Base-by-base conservation (phyloP, 2,329 filamentous ascomycete genomes). In the Pseudocercospora eumusae region DNA sequence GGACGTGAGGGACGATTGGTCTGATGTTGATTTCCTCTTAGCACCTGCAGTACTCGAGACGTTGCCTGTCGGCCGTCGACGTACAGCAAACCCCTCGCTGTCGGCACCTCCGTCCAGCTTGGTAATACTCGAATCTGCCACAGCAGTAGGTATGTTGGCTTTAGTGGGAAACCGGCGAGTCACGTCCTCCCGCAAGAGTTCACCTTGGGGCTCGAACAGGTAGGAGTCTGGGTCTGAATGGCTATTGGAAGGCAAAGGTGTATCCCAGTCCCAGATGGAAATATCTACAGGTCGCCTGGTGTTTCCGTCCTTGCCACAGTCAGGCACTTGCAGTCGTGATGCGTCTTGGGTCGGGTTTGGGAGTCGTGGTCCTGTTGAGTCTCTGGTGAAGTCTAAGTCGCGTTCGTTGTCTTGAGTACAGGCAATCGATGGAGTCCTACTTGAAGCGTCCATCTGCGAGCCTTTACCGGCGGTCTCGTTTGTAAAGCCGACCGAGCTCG, bases 151-250 rank as follows among this genome's bases (percentile, higher is more conserved):
- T 33, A 77, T 76, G 64, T 60, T 75, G 68, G 78, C 79, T 60
- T 79, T 75, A 64, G 28, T 47, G 15, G 66, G 60, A 10, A 70
- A 58, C 5, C 63, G 56, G n/a, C 61, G 65, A 61, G 74, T 73
- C 33, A 70, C 66, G 57, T 70, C 73, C 25, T 77, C 75, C 56
- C 75, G 74, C 15, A 75, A 65, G n/a, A 80, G 73, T 67, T 80
- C 78, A 47, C 78, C 79, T 68, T 80, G 78, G 3, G 77, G 78
- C 62, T 81, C 78, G 73, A 78, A 79, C 57, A 76, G 73, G 28
- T 70, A 67, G 10, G 66, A 59, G 5, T 59, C 57, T 9, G 53
- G 44, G 11, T 64, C 59, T 40, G 62, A 68, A 4, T 69, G 65
- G 49, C 75, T 73, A 45, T 71, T 71, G 21, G 72, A 62, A 54